phyloP scores from a whole-genome alignment of 2,329 filamentous ascomycete species.

The Metarhizium album region DNA sequence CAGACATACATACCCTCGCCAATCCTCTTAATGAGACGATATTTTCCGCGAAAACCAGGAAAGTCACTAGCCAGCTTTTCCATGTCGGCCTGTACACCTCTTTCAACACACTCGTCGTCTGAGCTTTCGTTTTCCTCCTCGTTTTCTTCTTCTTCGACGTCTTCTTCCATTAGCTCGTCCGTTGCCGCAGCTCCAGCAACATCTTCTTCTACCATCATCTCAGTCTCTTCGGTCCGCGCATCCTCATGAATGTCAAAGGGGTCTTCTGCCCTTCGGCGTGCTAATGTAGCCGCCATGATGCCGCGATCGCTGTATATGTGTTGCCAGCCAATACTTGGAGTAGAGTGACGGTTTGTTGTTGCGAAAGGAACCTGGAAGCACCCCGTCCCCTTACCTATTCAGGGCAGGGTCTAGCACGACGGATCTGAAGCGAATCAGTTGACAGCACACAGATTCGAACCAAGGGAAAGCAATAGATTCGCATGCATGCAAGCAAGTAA shows the following conservation, averaged over 20 bases:
- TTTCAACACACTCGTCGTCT: conserved; percentile 55
- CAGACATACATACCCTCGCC: conserved; percentile 68
- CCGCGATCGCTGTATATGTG: not conserved
- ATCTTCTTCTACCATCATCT: conserved; percentile 35
- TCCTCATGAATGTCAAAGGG: conserved; percentile 41
- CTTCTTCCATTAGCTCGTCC: conserved; percentile 16
- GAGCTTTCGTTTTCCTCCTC: conserved; percentile 29
- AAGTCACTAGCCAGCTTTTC: conserved; percentile 72
- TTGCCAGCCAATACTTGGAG: not conserved
- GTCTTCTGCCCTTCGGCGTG: conserved; percentile 17
- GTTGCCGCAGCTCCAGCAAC: conserved; percentile 13
- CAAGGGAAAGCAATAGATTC: not conserved
- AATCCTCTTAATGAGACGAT: conserved; percentile 89
- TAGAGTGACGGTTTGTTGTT: not conserved
- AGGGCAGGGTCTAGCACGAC: not conserved
- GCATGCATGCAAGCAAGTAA: not conserved
- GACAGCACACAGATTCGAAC: not conserved
- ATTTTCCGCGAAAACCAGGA: conserved; percentile 71
- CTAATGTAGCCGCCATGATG: conserved; percentile 5
- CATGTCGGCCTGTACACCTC: conserved; percentile 74
- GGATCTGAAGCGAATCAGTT: not conserved
- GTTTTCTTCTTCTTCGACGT: conserved; percentile 18
- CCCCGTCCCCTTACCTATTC: not conserved
- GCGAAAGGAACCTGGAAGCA: not conserved
- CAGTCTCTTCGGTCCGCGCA: conserved; percentile 37